Conservation (phyloP, 1,284 basidiomycete genomes). For the Lentinula novae-zelandiae region DNA sequence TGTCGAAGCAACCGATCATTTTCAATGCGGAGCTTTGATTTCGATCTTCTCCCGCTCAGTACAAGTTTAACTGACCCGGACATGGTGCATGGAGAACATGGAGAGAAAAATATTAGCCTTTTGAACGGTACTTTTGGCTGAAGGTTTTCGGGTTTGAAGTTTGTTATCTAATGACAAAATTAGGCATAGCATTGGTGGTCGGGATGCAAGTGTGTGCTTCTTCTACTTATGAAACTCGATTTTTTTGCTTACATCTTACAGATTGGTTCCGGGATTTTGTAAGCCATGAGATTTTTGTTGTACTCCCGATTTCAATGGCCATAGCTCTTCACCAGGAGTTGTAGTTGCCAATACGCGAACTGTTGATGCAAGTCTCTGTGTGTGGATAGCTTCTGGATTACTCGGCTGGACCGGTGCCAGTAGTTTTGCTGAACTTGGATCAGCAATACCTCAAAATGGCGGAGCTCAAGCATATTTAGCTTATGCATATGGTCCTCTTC, state of each 20-base stretch:
- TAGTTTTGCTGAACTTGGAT: slow-evolving; percentile 86
- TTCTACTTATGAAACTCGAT: neutral
- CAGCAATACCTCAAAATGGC: slow-evolving; percentile 82
- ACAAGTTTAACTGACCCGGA: slow-evolving; percentile 70
- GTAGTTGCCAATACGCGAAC: slow-evolving; percentile 84
- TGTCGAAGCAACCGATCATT: slow-evolving; percentile 50
- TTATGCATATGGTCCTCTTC: slow-evolving; percentile 84
- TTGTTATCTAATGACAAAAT: slow-evolving; percentile 5
- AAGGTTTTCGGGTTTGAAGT: slow-evolving; percentile 4
- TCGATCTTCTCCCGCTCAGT: slow-evolving; percentile 75
- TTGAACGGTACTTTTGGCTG: slow-evolving; percentile 54
- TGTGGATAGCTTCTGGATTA: slow-evolving; percentile 79
- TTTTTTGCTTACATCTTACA: slow-evolving; percentile 20
- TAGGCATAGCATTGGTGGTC: slow-evolving; percentile 82
- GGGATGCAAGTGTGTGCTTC: slow-evolving; percentile 61
- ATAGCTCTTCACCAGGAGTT: slow-evolving; percentile 86
- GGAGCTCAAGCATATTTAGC: slow-evolving; percentile 88
- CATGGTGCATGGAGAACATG: slow-evolving; percentile 36
- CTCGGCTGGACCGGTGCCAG: slow-evolving; percentile 93
- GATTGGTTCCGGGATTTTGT: slow-evolving; percentile 95
- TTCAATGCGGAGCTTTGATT: slow-evolving; percentile 77
- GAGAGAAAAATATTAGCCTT: slow-evolving; percentile 74
- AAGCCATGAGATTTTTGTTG: slow-evolving; percentile 21
- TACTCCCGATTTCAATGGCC: slow-evolving; percentile 8
- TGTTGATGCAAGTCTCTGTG: slow-evolving; percentile 77